Conservation (phyloP, 768 basidiomycete genomes). For the Hortiboletus campestris region DNA sequence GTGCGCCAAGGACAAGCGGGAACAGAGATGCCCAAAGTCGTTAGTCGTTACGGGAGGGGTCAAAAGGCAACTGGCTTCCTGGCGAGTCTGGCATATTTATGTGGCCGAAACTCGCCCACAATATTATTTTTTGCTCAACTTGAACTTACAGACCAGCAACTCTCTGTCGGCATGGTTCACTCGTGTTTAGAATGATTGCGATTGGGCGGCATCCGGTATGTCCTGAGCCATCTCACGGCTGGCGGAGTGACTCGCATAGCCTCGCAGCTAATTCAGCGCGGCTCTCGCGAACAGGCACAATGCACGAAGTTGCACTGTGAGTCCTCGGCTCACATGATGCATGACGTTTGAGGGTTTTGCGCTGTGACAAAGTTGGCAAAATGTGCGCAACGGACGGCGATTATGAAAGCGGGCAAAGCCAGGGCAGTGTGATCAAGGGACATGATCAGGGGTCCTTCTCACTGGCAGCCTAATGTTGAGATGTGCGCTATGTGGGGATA, state of each 20-base stretch:
- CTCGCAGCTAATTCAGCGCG: background rate
- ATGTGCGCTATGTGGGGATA: background rate
- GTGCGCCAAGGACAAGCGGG: conserved; percentile 13
- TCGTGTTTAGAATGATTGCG: background rate
- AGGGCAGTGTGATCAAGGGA: background rate
- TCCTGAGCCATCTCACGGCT: no score
- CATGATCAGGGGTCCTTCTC: no score
- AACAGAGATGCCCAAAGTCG: conserved; percentile 5
- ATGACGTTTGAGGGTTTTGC: background rate
- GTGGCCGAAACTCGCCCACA: background rate
- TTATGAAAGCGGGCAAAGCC: background rate
- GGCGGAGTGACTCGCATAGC: no score
- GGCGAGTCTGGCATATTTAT: no score
- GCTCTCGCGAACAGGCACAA: background rate
- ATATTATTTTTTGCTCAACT: background rate
- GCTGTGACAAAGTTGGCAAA: background rate
- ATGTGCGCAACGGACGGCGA: background rate
- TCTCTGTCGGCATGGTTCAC: background rate
- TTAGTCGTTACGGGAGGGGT: background rate
- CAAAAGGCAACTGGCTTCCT: background rate
- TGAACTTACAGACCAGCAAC: background rate
- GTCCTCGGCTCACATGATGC: background rate
- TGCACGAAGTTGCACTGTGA: background rate
- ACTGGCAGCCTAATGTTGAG: background rate
- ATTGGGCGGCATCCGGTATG: background rate